Evolutionary conservation across 78 protist species (phyloP), one percentile per base, ranked within the genome.

Genomic region (Anaeramoeba flamelloides): DNA sequence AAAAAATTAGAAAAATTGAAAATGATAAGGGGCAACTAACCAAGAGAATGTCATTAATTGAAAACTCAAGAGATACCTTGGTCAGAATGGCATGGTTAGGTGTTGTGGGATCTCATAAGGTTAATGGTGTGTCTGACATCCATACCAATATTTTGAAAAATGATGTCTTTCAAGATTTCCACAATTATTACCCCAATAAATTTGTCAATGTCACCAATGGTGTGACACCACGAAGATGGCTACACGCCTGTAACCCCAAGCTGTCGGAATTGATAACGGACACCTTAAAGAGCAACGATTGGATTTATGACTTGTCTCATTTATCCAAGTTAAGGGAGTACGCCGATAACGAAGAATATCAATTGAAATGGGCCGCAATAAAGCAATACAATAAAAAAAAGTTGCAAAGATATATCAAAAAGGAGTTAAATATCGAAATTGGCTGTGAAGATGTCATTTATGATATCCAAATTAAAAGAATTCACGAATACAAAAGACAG

Each of bases 401-500:
- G n/a, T n/a, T n/a, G n/a, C n/a, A n/a, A n/a, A n/a, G n/a, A n/a
- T n/a, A n/a, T 8, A 64, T 79, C 69, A 81, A 91, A 64, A 87
- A 92, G 32, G 79, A 92, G 78, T 94, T 92, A 78, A 95, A 94
- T 79, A 79, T 88, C n/a, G n/a, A n/a, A n/a, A n/a, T n/a, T n/a
- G n/a, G n/a, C n/a, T n/a, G n/a, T n/a, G n/a, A n/a, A n/a, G n/a
- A n/a, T n/a, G n/a, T n/a, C n/a, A n/a, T n/a, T n/a, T n/a, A n/a
- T n/a, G n/a, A n/a, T n/a, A n/a, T n/a, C 77, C 97, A 94, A 76
- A 91, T 91, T 74, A 94, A 94, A 91, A 89, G 98, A 79, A 91
- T 94, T 77, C 98, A 94, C 83, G 98, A 94, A 88, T 94, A 94
- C 92, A 94, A 94, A 93, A 85, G 98, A 36, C 98, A 94, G 87